These are phyloP conservation scores for Paraconiothyrium sp. DNA, from an alignment of 2,329 filamentous ascomycete genomes.

Conservation along the genomic window DNA sequence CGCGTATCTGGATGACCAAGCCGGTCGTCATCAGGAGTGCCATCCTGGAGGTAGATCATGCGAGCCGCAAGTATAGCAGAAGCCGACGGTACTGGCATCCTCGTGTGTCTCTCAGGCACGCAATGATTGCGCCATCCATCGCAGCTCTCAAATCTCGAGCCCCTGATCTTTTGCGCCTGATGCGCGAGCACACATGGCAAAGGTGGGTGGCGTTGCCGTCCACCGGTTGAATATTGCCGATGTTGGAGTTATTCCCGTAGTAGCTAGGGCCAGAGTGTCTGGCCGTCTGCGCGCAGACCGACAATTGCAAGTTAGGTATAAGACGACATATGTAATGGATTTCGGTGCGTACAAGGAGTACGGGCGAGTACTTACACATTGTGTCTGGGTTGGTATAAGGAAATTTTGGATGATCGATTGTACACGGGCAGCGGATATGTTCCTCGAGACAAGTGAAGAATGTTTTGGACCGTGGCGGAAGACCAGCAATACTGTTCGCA, in stretches of 20 bases:
- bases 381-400: neutral
- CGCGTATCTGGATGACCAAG: conserved; percentile 5
- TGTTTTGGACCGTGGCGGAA: neutral
- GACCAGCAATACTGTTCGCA: neutral
- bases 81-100: too few species aligned
- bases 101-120: neutral
- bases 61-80: neutral
- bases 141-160: neutral
- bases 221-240: neutral
- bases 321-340: neutral
- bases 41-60: conserved; percentile 6
- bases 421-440: neutral
- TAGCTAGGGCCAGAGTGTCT: neutral
- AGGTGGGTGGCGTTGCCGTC: neutral
- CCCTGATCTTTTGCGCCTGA: neutral
- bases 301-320: neutral
- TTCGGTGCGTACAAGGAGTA: neutral
- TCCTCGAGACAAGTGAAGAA: too few species aligned
- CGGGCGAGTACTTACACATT: neutral
- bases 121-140: neutral
- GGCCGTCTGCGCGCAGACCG: neutral
- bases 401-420: neutral
- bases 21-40: conserved; percentile 5
- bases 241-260: neutral
- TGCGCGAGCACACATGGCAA: neutral